Conservation (phyloP, 148 eudicot species). For the Salicornia ramosissima region DNA sequence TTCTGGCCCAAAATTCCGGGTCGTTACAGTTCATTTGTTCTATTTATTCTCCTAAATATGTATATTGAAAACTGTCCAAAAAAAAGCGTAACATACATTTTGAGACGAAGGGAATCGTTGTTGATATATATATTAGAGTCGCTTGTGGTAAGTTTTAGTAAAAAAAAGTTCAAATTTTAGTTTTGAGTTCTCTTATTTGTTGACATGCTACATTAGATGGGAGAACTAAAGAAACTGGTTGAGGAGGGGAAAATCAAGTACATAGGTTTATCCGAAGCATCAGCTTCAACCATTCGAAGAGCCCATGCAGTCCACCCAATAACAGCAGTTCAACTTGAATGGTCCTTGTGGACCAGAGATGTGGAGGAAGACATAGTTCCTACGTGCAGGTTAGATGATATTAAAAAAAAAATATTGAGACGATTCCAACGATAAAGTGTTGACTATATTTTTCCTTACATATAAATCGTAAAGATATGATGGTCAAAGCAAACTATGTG, state of each 20-base stretch:
- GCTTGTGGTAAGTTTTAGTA: no score
- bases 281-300: slow-evolving; percentile 39
- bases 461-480: no score
- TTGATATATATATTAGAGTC: no score
- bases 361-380: slow-evolving; percentile 38
- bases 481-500: no score
- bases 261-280: slow-evolving; percentile 37
- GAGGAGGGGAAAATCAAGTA: slow-evolving; percentile 39
- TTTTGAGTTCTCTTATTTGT: background rate
- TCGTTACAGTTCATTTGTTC: no score
- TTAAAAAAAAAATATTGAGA: no score
- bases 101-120: background rate
- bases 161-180: background rate
- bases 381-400: slow-evolving; percentile 32
- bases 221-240: slow-evolving; percentile 37
- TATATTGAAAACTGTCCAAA: no score
- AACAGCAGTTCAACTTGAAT: slow-evolving; percentile 36
- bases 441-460: no score
- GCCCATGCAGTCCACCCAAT: slow-evolving; percentile 39
- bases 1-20: no score
- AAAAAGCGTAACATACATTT: background rate
- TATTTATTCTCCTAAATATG: no score
- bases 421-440: no score
- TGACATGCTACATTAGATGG: slow-evolving; percentile 23
- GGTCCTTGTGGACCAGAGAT: slow-evolving; percentile 39